Evolutionary conservation across 2,329 filamentous ascomycete genomes (phyloP).

Genomic region (Aaosphaeria arxii): DNA sequence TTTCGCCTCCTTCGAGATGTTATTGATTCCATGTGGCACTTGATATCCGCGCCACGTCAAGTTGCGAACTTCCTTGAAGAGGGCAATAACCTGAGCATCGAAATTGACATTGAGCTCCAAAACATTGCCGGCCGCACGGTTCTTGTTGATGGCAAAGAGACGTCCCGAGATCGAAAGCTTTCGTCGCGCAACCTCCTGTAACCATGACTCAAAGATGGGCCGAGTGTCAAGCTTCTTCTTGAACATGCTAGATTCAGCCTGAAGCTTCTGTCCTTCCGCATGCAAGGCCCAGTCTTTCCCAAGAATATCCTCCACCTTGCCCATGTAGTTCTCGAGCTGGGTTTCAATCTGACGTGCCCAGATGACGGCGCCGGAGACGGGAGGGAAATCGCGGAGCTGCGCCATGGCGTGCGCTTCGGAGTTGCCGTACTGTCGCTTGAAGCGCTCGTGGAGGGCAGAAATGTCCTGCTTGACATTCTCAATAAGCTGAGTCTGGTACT

Average conservation of each 20-base stretch:
- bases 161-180: conserved; percentile 90
- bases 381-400: conserved; percentile 89
- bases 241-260: conserved; percentile 88
- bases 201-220: conserved; percentile 93
- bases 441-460: conserved; percentile 86
- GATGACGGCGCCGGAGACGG: conserved; percentile 94
- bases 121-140: conserved; percentile 84
- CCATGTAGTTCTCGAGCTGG: conserved; percentile 95
- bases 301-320: conserved; percentile 97
- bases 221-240: conserved; percentile 93
- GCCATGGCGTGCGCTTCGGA: conserved; percentile 98
- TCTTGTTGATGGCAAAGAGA: conserved; percentile 83
- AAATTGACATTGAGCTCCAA: conserved; percentile 94
- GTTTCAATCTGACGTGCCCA: conserved; percentile 97
- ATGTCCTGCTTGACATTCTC: conserved; percentile 98
- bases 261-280: conserved; percentile 89
- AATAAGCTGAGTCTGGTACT: conserved; percentile 97
- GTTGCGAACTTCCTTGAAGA: conserved; percentile 98
- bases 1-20: conserved; percentile 97
- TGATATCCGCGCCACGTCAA: conserved; percentile 92
- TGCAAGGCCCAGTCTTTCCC: conserved; percentile 94
- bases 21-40: conserved; percentile 91
- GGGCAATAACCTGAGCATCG: conserved; percentile 90
- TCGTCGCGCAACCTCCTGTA: conserved; percentile 81
- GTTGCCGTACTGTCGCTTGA: conserved; percentile 98